Conservation (phyloP, 179 eudicot species). For the Actinidia arguta region DNA sequence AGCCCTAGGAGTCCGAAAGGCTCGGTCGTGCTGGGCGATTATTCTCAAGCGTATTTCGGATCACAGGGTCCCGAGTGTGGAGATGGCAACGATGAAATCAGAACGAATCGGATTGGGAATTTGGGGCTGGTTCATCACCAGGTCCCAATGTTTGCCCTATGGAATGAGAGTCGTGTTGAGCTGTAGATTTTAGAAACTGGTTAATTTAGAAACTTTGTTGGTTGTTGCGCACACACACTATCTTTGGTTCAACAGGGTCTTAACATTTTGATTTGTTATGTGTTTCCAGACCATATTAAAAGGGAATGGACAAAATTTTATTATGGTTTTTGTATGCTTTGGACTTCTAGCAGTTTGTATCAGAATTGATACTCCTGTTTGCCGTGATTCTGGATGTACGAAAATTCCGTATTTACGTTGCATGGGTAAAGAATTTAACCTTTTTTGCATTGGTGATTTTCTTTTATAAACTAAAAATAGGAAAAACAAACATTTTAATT, state of each 20-base stretch:
- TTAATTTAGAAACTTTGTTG: neutral
- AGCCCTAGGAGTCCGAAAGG: neutral
- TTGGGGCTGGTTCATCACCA: neutral
- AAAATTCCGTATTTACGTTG: too few relatives aligned
- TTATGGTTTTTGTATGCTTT: neutral
- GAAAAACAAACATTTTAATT: too few relatives aligned
- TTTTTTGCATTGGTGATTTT: too few relatives aligned
- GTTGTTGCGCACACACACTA: neutral
- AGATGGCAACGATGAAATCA: neutral
- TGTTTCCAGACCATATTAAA: neutral
- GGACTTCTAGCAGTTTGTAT: neutral
- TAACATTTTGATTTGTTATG: neutral
- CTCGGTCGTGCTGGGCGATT: neutral
- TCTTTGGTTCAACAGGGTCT: neutral
- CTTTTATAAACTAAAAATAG: too few relatives aligned
- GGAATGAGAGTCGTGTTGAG: slow-evolving; percentile 6
- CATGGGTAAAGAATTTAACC: too few relatives aligned
- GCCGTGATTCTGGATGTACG: too few relatives aligned
- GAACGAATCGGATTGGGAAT: neutral
- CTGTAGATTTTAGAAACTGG: neutral
- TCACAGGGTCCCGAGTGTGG: neutral
- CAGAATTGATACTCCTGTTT: neutral
- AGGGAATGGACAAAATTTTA: neutral
- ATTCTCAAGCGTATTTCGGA: too few relatives aligned
- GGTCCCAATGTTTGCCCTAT: slow-evolving; percentile 4